These are phyloP conservation scores for Malus hybrid DNA, from an alignment of 331 rosid species.

Conservation along the genomic window DNA sequence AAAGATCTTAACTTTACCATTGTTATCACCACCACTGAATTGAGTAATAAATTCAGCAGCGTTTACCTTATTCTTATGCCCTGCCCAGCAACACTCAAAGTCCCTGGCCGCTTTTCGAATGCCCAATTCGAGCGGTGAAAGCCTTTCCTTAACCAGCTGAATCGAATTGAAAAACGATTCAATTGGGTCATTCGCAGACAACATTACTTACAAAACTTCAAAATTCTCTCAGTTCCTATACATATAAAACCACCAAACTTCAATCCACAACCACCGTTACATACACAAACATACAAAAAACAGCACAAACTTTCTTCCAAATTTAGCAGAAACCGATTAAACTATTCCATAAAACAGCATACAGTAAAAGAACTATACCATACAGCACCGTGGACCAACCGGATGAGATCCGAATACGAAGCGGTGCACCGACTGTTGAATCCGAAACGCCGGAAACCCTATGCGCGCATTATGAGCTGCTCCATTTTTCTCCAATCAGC, in stretches of 20 bases:
- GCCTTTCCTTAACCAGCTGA: slow-evolving; percentile 63
- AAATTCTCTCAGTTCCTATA: neutral
- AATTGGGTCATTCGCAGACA: slow-evolving; percentile 67
- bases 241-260: neutral
- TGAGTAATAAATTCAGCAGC: slow-evolving; percentile 42
- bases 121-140: slow-evolving; percentile 72
- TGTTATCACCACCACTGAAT: slow-evolving; percentile 38
- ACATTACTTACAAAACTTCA: slow-evolving; percentile 46
- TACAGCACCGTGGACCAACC: slow-evolving; percentile 4
- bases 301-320: neutral
- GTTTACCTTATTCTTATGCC: slow-evolving; percentile 36
- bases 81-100: slow-evolving; percentile 68
- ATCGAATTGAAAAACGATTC: slow-evolving; percentile 83
- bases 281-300: slow-evolving; percentile 1
- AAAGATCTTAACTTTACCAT: slow-evolving; percentile 53
- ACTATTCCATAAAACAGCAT: neutral
- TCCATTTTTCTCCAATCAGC: neutral
- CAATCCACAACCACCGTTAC: slow-evolving; percentile 4
- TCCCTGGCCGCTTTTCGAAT: slow-evolving; percentile 77
- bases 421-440: slow-evolving; percentile 2
- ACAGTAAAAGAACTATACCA: slow-evolving; percentile 12
- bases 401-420: slow-evolving; percentile 25
- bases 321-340: neutral
- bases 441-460: slow-evolving; percentile 12
- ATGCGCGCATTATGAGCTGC: neutral